Evolutionary conservation across 495 filamentous ascomycete species (phyloP), one percentile per base, ranked within the genome.

Genomic region (Saxophila tyrrhenica): DNA sequence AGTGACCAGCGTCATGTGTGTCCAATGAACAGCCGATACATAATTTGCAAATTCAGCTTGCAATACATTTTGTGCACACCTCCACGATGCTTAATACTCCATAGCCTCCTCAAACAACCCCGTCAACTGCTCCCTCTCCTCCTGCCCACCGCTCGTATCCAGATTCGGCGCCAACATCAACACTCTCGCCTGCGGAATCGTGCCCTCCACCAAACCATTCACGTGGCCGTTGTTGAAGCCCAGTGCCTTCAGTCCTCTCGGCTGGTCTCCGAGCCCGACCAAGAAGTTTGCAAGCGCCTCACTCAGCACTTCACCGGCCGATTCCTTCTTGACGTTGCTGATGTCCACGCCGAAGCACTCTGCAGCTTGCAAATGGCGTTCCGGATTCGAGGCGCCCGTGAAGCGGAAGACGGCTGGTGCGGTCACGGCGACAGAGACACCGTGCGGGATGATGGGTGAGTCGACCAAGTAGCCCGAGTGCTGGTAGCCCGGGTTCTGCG

Each of bases 391-490:
- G 0, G 91, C 75, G 0, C 77, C 94, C 0, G 91, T 98, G 69
- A 97, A 97, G 2, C 78, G 77, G 78, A 98, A 98, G 9, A 97
- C 92, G 0, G 89, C 85, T 0, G 94, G 92, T 0, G 94, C 90
- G 1, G 89, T 92, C 3, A 98, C 91, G 19, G 92, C 92, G 0
- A 98, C 92, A 1, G 83, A 86, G 32, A 98, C 92, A 21, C 94
- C 94, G 70, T 97, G 94, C 0, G 92, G 91, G 63, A 97, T 97
- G 58, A 98, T 85, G 0, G 88, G 79, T 49, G 72, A 58, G 16
- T 75, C 66, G 16, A 90, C 81, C 0, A 80, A 69, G 68, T 98
- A 98, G 10, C 92, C 94, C 1, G 73, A 65, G 63, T 98, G 92
- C 62, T 80, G 80, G 66, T 97, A 95, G 7, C 82, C 85, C 0